phyloP scores from a whole-genome alignment of 768 basidiomycete species.

The Trametes cinnabarina region DNA sequence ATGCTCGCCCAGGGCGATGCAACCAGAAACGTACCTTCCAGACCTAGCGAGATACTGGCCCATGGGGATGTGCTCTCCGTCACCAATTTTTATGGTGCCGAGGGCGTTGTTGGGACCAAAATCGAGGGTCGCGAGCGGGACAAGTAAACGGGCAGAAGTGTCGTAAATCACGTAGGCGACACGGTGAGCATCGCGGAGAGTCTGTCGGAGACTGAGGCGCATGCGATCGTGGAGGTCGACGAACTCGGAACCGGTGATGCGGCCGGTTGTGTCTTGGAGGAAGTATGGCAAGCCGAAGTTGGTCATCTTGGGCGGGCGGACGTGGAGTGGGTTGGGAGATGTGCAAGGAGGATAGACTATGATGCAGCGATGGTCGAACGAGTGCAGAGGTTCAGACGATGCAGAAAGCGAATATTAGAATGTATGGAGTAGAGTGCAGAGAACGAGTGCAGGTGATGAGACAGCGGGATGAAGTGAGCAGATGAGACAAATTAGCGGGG shows the following conservation, averaged over 20 bases:
- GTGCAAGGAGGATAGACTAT: neutral
- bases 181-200: slow-evolving; percentile 39
- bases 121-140: slow-evolving; percentile 47
- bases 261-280: slow-evolving; percentile 62
- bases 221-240: slow-evolving; percentile 64
- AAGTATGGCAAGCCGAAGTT: slow-evolving; percentile 58
- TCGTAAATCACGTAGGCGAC: slow-evolving; percentile 56
- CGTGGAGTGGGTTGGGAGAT: neutral
- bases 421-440: neutral
- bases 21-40: slow-evolving; percentile 38
- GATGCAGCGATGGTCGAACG: neutral
- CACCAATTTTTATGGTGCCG: slow-evolving; percentile 49
- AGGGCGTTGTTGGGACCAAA: slow-evolving; percentile 48
- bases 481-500: neutral
- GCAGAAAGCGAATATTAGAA: neutral
- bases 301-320: slow-evolving; percentile 16
- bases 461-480: neutral
- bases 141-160: slow-evolving; percentile 29
- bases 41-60: slow-evolving; percentile 47
- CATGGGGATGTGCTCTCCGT: slow-evolving; percentile 44
- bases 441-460: neutral
- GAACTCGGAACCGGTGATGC: slow-evolving; percentile 53
- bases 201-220: slow-evolving; percentile 48
- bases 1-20: neutral
- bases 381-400: neutral